Evolutionary conservation across 1,284 basidiomycete species (phyloP), one percentile per base, ranked within the genome.

Genomic region (Xanthoconium separans): DNA sequence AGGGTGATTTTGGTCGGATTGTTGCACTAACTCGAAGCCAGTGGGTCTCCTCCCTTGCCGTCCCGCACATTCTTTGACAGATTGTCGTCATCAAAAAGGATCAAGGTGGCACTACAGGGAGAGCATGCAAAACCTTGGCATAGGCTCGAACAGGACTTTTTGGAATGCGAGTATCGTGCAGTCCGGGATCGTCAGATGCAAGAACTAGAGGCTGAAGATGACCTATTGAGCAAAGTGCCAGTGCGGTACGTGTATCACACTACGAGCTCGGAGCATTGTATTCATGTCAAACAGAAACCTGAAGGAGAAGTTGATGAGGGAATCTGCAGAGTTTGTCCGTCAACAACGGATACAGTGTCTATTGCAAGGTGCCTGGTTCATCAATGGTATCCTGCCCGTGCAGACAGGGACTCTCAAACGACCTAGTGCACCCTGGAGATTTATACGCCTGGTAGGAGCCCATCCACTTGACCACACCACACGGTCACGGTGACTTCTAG

Each of bases 161-260:
- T 89, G 27, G 87, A 91, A 48, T 86, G 83, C 56, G 92, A 95
- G 65, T 98, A 98, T 68, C 85, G 89, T 48, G 83, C 84, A 10
- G 89, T 97, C 12, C 80, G 95, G 45, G 93, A 96, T 64, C 78
- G 93, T 36, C 95, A 98, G 73, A 95, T 97, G 92, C 87, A 91
- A 67, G 89, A 97, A 70, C 78, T 97, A 16, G 95, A 96, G 65
- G 79, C 87, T 51, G 93, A 97, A 66, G 94, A 98, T 69, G 94
- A 96, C 67, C 74, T 95, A 44, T 75, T 95, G 62, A 89, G 82
- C 70, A 93, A 93, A 66, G 80, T 88, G 9, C 91, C 92, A 10
- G 85, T 96, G 29, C 79, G 90, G 91, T 93, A 61, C 50, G 86
- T 68, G 47, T 13, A 16, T 45, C 47, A 50, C 44, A 37, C 6